phyloP scores from a whole-genome alignment of 176 grass and related monocot species.

The Phyllostachys edulis region DNA sequence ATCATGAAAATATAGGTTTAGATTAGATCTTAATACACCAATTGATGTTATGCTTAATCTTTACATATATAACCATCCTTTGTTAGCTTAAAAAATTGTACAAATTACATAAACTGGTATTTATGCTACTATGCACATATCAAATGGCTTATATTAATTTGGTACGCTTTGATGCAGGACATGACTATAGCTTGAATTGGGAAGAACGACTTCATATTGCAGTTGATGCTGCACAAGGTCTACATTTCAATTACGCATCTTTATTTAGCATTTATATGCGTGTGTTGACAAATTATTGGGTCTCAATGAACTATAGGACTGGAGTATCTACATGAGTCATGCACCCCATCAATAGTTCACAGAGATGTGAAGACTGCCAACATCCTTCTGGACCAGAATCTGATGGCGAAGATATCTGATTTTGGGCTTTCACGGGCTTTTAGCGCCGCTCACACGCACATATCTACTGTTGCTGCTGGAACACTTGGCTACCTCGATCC shows the following conservation, averaged over 20 bases:
- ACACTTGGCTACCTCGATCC: constrained; percentile 28
- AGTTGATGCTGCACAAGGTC: constrained; percentile 48
- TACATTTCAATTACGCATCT: background rate
- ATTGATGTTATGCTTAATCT: background rate
- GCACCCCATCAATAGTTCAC: constrained; percentile 37
- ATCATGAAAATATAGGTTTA: background rate
- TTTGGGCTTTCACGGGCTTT: constrained; percentile 35
- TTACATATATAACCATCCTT: background rate
- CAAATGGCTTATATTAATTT: background rate
- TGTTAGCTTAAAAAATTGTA: background rate
- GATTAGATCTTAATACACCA: background rate
- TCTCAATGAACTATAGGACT: constrained; percentile 25
- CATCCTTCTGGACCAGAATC: constrained; percentile 41
- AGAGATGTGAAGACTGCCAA: constrained; percentile 42
- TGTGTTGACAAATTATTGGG: background rate
- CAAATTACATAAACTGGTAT: background rate
- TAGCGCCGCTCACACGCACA: background rate
- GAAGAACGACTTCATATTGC: constrained; percentile 45
- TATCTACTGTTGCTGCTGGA: constrained; percentile 34
- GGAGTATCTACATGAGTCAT: constrained; percentile 36
- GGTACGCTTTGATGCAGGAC: background rate
- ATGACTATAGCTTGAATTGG: constrained; percentile 27
- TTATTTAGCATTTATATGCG: background rate
- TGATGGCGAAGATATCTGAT: constrained; percentile 34
- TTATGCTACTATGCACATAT: background rate